Evolutionary conservation across 2,329 filamentous ascomycete genomes (phyloP), one percentile per base, ranked within the genome.

Genomic region (Pseudohalonectria lignicola): DNA sequence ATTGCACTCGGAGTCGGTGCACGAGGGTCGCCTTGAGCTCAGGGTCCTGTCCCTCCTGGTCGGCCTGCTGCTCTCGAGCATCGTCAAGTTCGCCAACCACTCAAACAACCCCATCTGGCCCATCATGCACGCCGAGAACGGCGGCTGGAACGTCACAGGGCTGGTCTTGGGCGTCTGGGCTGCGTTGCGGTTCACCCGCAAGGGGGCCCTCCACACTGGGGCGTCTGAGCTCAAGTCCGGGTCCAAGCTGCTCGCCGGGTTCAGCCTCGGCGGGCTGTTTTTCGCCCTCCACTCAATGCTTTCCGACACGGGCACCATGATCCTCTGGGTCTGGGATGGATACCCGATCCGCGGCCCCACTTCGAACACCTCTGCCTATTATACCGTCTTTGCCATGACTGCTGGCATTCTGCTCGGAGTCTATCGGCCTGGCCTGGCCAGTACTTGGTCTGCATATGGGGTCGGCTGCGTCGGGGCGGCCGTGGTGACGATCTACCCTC

Each of bases 61-160:
- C 40, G 92, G 92, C 21, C 65, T 98, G 39, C 74, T 95, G 41
- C 70, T 86, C 45, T 96, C 90, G 2, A 86, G 81, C 43, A 73
- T 94, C 38, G 78, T 86, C 49, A 98, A 98, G 57, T 96, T 94
- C 54, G 86, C 88, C 0, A 94, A 82, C 69, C 75, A 80, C 54
- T 95, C 90, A 16, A 96, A 94, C 60, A 98, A 98, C 56, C 92
- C 92, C 0, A 77, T 96, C 43, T 98, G 92, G 92, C 88, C 92
- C 1, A 83, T 92, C 44, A 84, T 96, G 75, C 83, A 95, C 56
- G 76, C 79, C 21, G 74, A 71, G 8, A 98, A 94, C 55, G 92
- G 92, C 28, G 92, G 92, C 3, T 88, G 84, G 79, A 98, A 98
- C 60, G 86, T 82, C 45, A 74, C 79, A 16, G 92, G 88, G 20